Conservation (phyloP, 306 rosid genomes). For the Begonia masoniana region DNA sequence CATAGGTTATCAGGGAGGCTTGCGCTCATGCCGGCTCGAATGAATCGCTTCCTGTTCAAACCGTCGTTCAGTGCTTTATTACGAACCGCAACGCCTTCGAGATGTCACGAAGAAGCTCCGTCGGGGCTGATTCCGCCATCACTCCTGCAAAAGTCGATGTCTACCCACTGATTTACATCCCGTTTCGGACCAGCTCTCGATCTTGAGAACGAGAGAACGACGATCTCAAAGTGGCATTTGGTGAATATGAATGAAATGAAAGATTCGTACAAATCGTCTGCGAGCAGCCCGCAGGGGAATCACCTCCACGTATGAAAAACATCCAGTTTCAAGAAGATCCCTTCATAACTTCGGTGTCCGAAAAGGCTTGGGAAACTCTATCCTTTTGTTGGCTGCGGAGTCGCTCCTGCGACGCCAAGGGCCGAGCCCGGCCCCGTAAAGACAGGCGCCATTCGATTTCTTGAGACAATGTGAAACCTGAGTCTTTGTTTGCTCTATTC, state of each 20-base stretch:
- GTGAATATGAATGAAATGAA: constrained; percentile 54
- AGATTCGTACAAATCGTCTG: constrained; percentile 48
- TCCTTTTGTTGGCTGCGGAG: constrained; percentile 53
- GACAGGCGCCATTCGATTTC: constrained; percentile 84
- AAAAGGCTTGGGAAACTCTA: constrained; percentile 56
- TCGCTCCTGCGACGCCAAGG: constrained; percentile 27
- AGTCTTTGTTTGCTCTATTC: no score
- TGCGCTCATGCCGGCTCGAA: constrained; percentile 97
- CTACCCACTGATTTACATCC: constrained; percentile 33
- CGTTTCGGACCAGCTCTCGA: constrained; percentile 45
- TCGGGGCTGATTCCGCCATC: constrained; percentile 32
- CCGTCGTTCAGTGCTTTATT: constrained; percentile 90
- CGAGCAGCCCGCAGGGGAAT: constrained; percentile 33
- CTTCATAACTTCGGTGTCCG: constrained; percentile 52
- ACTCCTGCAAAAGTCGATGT: constrained; percentile 27
- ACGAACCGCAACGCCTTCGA: constrained; percentile 82
- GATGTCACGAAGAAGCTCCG: constrained; percentile 47
- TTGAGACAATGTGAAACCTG: constrained; percentile 11
- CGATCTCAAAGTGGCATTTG: constrained; percentile 56
- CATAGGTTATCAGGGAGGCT: constrained; percentile 82
- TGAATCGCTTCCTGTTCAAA: constrained; percentile 93
- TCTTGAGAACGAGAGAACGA: constrained; percentile 58
- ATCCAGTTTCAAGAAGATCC: constrained; percentile 68
- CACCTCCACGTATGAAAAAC: constrained; percentile 39
- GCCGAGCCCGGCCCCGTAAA: constrained; percentile 43